Evolutionary conservation across 2,329 filamentous ascomycete genomes (phyloP).

Genomic region (Talaromyces albobiverticillius): DNA sequence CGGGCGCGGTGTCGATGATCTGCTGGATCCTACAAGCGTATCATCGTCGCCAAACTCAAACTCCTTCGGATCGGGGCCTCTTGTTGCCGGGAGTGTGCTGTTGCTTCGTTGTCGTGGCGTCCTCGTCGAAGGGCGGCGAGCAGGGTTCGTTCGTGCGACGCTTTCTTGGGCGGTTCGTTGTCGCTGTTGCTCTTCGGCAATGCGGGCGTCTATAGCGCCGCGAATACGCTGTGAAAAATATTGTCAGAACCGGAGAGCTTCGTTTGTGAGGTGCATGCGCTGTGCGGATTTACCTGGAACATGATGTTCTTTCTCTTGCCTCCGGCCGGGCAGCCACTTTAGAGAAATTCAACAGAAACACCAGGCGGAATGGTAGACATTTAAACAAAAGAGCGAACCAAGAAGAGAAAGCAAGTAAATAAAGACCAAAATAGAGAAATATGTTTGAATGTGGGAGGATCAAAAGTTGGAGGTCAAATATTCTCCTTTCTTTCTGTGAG

Average conservation of each 20-base stretch:
- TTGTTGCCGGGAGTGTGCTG: slow-evolving; percentile 44
- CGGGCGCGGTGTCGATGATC: slow-evolving; percentile 57
- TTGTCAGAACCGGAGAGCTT: background rate
- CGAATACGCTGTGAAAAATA: slow-evolving; percentile 63
- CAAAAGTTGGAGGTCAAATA: slow-evolving; percentile 7
- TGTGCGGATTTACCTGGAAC: slow-evolving; percentile 27
- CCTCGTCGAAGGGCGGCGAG: slow-evolving; percentile 34
- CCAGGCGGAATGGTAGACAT: slow-evolving; percentile 14
- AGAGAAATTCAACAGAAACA: slow-evolving; percentile 15
- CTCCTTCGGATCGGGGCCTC: slow-evolving; percentile 75
- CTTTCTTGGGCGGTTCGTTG: slow-evolving; percentile 54
- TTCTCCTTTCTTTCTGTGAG: background rate
- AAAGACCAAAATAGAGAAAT: background rate
- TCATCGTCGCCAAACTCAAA: slow-evolving; percentile 89
- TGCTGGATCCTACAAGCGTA: slow-evolving; percentile 49
- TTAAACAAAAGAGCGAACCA: slow-evolving; percentile 3
- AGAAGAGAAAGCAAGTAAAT: background rate
- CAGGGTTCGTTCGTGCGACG: slow-evolving; percentile 42
- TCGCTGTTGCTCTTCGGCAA: slow-evolving; percentile 87
- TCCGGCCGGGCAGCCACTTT: slow-evolving; percentile 18
- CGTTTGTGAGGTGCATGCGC: background rate
- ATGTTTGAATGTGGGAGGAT: background rate
- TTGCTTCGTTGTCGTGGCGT: slow-evolving; percentile 32
- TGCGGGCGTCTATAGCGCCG: slow-evolving; percentile 79
- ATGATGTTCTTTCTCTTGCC: slow-evolving; percentile 20